Base-by-base conservation (phyloP, 805 yeast genomes). In the Myxozyma geophila region DNA sequence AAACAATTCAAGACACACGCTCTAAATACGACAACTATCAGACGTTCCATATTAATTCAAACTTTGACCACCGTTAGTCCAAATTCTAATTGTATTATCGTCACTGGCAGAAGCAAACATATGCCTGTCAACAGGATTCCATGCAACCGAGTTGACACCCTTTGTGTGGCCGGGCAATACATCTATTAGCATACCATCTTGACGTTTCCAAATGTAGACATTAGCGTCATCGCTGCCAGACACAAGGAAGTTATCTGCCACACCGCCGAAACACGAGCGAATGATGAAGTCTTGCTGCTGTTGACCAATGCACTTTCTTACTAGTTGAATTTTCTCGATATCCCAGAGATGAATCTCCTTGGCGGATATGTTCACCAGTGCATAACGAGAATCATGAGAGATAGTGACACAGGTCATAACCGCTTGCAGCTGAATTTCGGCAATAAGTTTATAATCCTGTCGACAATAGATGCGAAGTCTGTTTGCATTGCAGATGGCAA, bases 101-200 rank as follows among this genome's bases (percentile, higher is more conserved):
- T 92, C 97, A 15, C 96, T 90, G 46, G 91, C 92, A 21, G 93
- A 86, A 7, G 91, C 95, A 84, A 92, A 87, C 75, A 87, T 76
- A 12, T 74, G 71, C 56, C 77, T 75, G 46, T 76, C 69, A 0
- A 66, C 70, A 0, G 85, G 82, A 68, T 85, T 86, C 92, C 95
- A 91, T 63, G 87, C 86, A 1, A 91, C 95, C 52, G 89, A 85
- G 73, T 90, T 92, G 67, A 93, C 89, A 63, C 85, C 77, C 0
- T 85, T 85, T 10, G 74, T 74, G 73, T 90, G 96, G 1, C 87
- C 93, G 48, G 83, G 79, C 21, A 89, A 76, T 13, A 84, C 78
- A 3, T 82, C 81, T 2, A 92, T 76, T 28, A 90, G 78, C 62
- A 86, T 86, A 6, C 95, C 92, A 33, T 86, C 86, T 54, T 81